Conservation (phyloP, 2,329 filamentous ascomycete genomes). For the Acarospora socialis region DNA sequence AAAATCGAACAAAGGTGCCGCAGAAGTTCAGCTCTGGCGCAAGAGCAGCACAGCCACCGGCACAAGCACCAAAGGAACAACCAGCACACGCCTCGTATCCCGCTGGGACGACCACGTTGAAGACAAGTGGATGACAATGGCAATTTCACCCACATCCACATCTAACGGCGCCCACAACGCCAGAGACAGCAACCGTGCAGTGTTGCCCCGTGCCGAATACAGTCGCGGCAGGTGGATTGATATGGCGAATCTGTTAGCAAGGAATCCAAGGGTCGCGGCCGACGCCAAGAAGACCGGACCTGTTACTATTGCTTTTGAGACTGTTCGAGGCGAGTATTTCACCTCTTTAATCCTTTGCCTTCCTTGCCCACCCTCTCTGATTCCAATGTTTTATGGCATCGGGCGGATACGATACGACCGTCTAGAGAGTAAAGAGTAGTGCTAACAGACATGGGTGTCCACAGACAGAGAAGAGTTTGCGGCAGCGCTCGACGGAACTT, state of each 20-base stretch:
- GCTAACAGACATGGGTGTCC: not conserved
- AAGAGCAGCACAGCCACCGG: conserved; percentile 3
- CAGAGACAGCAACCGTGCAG: conserved; percentile 15
- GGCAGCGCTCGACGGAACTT: conserved; percentile 8
- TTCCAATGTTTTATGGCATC: too few species aligned
- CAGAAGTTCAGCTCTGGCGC: conserved; percentile 20
- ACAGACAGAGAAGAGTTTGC: conserved; percentile 11
- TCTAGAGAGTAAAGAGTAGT: not conserved
- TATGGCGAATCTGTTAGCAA: conserved; percentile 18
- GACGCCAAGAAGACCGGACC: conserved; percentile 13
- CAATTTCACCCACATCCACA: conserved; percentile 11
- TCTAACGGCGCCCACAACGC: conserved; percentile 4
- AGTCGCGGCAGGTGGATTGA: conserved; percentile 18
- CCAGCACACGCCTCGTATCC: conserved; percentile 16
- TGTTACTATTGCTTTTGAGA: conserved; percentile 18
- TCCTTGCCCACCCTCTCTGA: not conserved
- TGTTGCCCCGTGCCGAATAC: conserved; percentile 14
- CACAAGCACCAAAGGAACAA: conserved; percentile 9
- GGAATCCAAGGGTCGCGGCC: conserved; percentile 15
- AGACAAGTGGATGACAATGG: conserved; percentile 20
- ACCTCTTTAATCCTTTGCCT: not conserved
- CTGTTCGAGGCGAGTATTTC: conserved; percentile 13
- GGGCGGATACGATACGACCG: too few species aligned
- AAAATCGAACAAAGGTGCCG: conserved; percentile 18
- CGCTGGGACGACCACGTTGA: conserved; percentile 19